Base-by-base conservation (phyloP, 1,139 yeast genomes). In the Lodderomyces theae region DNA sequence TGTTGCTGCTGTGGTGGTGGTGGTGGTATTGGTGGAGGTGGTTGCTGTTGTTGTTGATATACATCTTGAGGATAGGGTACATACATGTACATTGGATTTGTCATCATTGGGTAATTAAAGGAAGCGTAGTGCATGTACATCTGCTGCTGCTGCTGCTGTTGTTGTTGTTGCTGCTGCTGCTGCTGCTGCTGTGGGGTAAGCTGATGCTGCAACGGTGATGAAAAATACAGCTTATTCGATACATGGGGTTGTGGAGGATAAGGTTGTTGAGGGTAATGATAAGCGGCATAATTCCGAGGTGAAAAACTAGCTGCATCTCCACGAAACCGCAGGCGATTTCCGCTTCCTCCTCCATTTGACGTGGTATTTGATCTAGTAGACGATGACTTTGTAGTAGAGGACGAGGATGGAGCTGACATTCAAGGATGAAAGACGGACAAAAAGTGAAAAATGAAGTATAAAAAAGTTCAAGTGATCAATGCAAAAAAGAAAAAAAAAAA, bases 231-330 rank as follows among this genome's bases (percentile, higher is more conserved):
- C 42, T 22, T 5, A 29, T 30, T 15, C 48, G 52, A 39, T 42
- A 40, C 37, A 35, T 44, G 35, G 35, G 52, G 43, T n/a, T n/a
- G n/a, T 31, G 44, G 38, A 33, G 42, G 38, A 30, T 44, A 37
- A 10, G 45, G 54, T 36, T 40, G 52, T 33, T 34, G 42, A 30
- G 31, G 43, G n/a, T 37, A 47, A 11, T 35, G 42, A 26, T 44
- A 42, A 13, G 33, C 39, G 9, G 39, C 35, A 16, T 41, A 50
- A 44, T 48, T 60, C 41, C 64, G 54, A 10, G 74, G 74, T 16
- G 66, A 62, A 45, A 69, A 69, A 39, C 68, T 64, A 40, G 69
- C 69, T 23, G 72, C 73, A 53, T 67, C 73, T 38, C 68, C 63
- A 49, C 73, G 69, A 51, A 69, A 69, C 42, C 72, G 66, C 49